Evolutionary conservation across 163 green algal genomes (phyloP).

Genomic region (Smithsoniella earleae): DNA sequence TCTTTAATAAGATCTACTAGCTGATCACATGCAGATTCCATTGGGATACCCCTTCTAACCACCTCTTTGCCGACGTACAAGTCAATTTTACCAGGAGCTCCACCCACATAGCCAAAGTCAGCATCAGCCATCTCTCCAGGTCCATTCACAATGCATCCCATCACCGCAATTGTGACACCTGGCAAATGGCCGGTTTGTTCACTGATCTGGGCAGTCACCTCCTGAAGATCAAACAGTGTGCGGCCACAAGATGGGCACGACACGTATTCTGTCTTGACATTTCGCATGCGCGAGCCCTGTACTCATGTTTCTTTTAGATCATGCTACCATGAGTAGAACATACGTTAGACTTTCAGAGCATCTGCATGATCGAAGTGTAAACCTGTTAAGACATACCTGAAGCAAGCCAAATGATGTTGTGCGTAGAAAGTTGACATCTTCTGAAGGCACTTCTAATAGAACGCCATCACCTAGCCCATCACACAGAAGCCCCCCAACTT

Average conservation of each 20-base stretch:
- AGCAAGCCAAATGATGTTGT: conserved; percentile 92
- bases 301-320: no score
- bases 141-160: conserved; percentile 99
- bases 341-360: no score
- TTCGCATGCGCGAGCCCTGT: conserved; percentile 92
- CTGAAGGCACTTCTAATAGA: conserved; percentile 63
- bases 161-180: conserved; percentile 94
- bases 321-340: no score
- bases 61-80: conserved; percentile 99
- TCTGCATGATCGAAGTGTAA: neutral
- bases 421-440: conserved; percentile 80
- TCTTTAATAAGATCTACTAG: conserved; percentile 99
- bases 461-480: conserved; percentile 93
- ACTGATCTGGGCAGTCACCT: conserved; percentile 92
- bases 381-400: conserved; percentile 42
- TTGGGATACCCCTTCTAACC: conserved; percentile 58
- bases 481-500: conserved; percentile 78
- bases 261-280: conserved; percentile 99
- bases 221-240: conserved; percentile 97
- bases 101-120: conserved; percentile 97
- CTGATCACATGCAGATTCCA: conserved; percentile 64
- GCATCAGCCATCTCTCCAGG: conserved; percentile 99
- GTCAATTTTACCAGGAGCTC: conserved; percentile 94
- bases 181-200: conserved; percentile 87
- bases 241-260: conserved; percentile 92